phyloP scores from a whole-genome alignment of 306 rosid species.

The Vigna hirtella region DNA sequence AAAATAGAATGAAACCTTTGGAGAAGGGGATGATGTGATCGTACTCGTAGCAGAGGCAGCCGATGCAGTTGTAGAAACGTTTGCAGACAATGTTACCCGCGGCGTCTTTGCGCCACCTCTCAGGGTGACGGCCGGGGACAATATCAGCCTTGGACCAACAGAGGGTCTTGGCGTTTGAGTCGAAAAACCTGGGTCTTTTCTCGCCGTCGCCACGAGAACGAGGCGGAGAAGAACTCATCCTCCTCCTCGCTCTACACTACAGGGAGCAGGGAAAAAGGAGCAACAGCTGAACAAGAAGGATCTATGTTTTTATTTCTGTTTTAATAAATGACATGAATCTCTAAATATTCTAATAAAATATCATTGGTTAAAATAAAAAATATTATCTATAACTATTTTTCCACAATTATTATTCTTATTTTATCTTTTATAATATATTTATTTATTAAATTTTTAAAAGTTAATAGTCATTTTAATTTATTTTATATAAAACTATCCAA shows the following conservation, averaged over 20 bases:
- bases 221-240: slow-evolving; percentile 67
- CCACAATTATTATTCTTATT: too few species aligned
- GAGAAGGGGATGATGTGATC: slow-evolving; percentile 91
- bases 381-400: too few species aligned
- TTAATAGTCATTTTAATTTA: too few species aligned
- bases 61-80: slow-evolving; percentile 88
- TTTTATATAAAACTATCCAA: too few species aligned
- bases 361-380: too few species aligned
- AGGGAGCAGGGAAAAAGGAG: too few species aligned
- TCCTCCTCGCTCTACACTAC: neutral
- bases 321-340: too few species aligned
- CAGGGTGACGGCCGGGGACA: slow-evolving; percentile 90
- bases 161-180: slow-evolving; percentile 62
- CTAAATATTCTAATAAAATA: too few species aligned
- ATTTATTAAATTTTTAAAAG: too few species aligned
- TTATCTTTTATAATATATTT: too few species aligned
- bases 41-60: slow-evolving; percentile 95
- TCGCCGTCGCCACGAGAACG: slow-evolving; percentile 60
- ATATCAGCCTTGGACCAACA: slow-evolving; percentile 81
- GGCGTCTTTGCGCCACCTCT: slow-evolving; percentile 94
- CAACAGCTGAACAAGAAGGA: too few species aligned
- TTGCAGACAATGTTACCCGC: slow-evolving; percentile 92
- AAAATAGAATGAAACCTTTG: slow-evolving; percentile 61
- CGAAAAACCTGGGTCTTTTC: slow-evolving; percentile 73
- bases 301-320: too few species aligned